These are phyloP conservation scores for Arctium lappa DNA, from an alignment of 129 eudicot genomes.

Conservation along the genomic window DNA sequence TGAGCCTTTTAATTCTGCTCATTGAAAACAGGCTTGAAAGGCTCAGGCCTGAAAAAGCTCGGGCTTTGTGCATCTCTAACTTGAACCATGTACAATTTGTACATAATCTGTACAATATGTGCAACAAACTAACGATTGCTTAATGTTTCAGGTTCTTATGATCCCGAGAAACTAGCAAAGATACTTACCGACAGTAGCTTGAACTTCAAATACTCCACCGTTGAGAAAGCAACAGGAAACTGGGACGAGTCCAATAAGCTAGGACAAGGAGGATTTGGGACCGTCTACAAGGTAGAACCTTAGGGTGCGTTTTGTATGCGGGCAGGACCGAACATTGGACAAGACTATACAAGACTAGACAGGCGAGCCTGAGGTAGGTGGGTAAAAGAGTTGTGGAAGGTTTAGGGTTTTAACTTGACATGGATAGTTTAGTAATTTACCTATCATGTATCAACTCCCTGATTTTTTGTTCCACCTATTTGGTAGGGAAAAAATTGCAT, in stretches of 20 bases:
- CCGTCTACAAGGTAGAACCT: conserved; percentile 69
- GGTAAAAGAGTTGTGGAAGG: too few relatives aligned
- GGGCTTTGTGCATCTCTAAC: not conserved
- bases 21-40: not conserved
- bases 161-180: conserved; percentile 55
- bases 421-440: not conserved
- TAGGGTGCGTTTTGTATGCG: not conserved
- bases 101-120: not conserved
- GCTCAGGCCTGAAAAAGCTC: not conserved
- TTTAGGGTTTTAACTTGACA: not conserved
- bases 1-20: too few relatives aligned
- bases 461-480: not conserved
- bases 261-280: conserved; percentile 93
- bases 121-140: not conserved
- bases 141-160: conserved; percentile 40
- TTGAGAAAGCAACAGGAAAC: conserved; percentile 71
- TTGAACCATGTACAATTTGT: not conserved
- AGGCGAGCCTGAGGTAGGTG: too few relatives aligned
- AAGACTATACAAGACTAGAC: too few relatives aligned
- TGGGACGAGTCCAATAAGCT: conserved; percentile 81
- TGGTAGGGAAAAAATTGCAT: not conserved
- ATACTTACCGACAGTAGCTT: conserved; percentile 62
- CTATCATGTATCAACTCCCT: not conserved
- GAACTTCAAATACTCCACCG: conserved; percentile 75
- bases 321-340: too few relatives aligned